Evolutionary conservation across 164 flowering plant genomes (phyloP).

Genomic region (Cinnamomum micranthum): DNA sequence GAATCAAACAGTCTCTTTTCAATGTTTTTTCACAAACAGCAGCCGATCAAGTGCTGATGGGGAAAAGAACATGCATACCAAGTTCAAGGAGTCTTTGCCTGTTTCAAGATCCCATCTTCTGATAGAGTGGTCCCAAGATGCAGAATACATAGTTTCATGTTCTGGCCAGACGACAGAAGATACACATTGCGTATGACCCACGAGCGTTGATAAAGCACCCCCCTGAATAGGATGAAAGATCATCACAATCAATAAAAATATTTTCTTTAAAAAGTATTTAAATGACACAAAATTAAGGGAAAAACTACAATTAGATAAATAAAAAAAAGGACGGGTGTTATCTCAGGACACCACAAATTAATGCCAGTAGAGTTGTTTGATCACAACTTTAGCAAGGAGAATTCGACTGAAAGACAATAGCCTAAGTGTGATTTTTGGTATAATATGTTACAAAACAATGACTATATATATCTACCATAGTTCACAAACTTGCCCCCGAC

Average conservation of each 20-base stretch:
- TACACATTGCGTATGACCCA: constrained; percentile 88
- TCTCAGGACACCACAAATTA: background rate
- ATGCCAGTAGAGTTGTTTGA: too few relatives aligned
- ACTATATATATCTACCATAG: too few relatives aligned
- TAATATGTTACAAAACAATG: too few relatives aligned
- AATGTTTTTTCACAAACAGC: background rate
- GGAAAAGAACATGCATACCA: constrained; percentile 34
- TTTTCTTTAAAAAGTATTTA: background rate
- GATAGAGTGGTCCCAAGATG: constrained; percentile 94
- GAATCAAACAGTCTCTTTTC: background rate
- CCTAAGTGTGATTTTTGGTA: too few relatives aligned
- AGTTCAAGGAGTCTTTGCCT: constrained; percentile 57
- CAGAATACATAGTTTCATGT: constrained; percentile 61
- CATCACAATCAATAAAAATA: background rate
- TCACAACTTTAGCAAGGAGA: too few relatives aligned
- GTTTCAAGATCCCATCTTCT: constrained; percentile 90
- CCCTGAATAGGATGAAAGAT: constrained; percentile 39
- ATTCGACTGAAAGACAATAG: too few relatives aligned
- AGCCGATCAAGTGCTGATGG: background rate
- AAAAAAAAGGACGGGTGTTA: background rate
- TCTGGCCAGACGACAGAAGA: constrained; percentile 84
- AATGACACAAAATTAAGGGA: background rate
- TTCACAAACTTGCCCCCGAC: too few relatives aligned
- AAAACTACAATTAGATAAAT: background rate
- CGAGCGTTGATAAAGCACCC: constrained; percentile 65